phyloP scores from a whole-genome alignment of 805 yeast genomes.

The Candida namnaoensis region DNA sequence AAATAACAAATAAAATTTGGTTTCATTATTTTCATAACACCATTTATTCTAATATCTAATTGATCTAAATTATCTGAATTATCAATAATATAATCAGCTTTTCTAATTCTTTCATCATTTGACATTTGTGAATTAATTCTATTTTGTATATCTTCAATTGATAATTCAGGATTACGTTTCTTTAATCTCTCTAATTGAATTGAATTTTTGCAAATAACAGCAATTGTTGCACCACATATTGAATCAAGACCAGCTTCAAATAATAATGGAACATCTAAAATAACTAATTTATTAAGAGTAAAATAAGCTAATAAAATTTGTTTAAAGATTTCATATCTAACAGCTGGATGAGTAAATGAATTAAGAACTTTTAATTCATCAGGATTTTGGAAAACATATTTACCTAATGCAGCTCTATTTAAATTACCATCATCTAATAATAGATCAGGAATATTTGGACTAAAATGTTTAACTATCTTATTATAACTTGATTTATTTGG shows the following conservation, averaged over 20 bases:
- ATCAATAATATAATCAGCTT: slow-evolving; percentile 61
- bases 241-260: slow-evolving; percentile 71
- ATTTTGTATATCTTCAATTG: slow-evolving; percentile 56
- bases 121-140: slow-evolving; percentile 76
- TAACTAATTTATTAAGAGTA: slow-evolving; percentile 45
- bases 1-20: slow-evolving; percentile 26
- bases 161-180: slow-evolving; percentile 58
- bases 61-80: slow-evolving; percentile 43
- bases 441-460: slow-evolving; percentile 40
- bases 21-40: slow-evolving; percentile 23
- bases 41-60: slow-evolving; percentile 34
- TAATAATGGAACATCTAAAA: slow-evolving; percentile 84
- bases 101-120: slow-evolving; percentile 40
- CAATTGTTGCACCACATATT: slow-evolving; percentile 63
- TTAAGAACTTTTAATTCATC: slow-evolving; percentile 55
- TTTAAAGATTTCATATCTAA: slow-evolving; percentile 50
- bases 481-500: slow-evolving; percentile 72
- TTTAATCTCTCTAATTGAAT: slow-evolving; percentile 57
- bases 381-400: slow-evolving; percentile 64
- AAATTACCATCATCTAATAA: slow-evolving; percentile 27
- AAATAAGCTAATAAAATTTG: slow-evolving; percentile 52
- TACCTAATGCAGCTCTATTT: slow-evolving; percentile 72
- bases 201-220: slow-evolving; percentile 53
- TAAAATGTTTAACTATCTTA: slow-evolving; percentile 55
- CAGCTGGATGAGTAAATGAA: slow-evolving; percentile 81